These are phyloP conservation scores for Secale cereale DNA, from an alignment of 176 grass and related monocot genomes.

Conservation along the genomic window DNA sequence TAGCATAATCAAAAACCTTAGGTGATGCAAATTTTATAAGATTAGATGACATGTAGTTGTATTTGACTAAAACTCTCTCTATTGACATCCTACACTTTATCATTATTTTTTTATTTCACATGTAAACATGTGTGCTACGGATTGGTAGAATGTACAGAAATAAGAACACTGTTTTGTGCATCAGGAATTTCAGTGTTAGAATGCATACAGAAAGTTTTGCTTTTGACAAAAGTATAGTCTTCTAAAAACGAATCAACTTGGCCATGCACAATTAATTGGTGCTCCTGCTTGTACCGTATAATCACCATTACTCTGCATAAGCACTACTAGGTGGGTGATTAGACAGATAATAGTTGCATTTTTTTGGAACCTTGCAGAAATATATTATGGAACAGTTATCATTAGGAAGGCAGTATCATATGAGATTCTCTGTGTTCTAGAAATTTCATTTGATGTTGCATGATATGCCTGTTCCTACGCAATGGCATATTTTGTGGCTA, in stretches of 20 bases:
- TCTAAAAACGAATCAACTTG: neutral
- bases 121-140: neutral
- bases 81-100: neutral
- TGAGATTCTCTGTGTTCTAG: conserved; percentile 1
- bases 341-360: neutral
- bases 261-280: neutral
- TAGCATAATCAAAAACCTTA: conserved; percentile 1
- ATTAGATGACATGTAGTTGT: neutral
- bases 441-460: conserved; percentile 12
- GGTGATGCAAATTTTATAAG: neutral
- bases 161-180: neutral
- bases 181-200: neutral
- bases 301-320: neutral
- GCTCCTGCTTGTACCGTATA: neutral
- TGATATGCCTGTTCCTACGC: neutral
- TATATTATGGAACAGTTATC: neutral
- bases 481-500: neutral
- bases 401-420: neutral
- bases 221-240: neutral
- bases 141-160: neutral
- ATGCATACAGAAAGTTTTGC: neutral
- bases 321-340: neutral
- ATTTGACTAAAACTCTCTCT: neutral
- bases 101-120: neutral
- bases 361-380: neutral